Conservation (phyloP, 768 basidiomycete species). For the Cystofilobasidium bisporidii region DNA sequence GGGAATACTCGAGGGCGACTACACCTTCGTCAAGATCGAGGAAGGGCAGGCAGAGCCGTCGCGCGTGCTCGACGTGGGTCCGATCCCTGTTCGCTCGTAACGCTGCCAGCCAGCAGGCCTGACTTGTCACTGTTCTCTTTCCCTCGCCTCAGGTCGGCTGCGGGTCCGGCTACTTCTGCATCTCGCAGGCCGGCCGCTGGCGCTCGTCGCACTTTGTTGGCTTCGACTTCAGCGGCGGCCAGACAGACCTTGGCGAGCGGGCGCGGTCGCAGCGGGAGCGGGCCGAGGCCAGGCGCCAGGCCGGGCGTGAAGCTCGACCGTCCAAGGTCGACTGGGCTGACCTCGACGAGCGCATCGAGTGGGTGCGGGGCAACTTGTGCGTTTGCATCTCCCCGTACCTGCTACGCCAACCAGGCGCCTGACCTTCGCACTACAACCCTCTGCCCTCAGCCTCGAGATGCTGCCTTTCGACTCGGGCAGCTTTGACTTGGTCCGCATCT, state of each 20-base stretch:
- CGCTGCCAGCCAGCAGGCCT: not conserved
- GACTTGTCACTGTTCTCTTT: not conserved
- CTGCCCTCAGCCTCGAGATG: slow-evolving; percentile 31
- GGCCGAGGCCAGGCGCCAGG: slow-evolving; percentile 11
- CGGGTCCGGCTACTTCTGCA: slow-evolving; percentile 4
- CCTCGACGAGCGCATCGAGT: slow-evolving; percentile 32
- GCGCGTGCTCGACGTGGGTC: not conserved
- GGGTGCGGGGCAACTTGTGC: slow-evolving; percentile 38
- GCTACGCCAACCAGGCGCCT: not conserved
- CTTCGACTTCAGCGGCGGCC: slow-evolving; percentile 34
- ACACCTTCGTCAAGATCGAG: not conserved
- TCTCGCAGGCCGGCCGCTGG: slow-evolving; percentile 9
- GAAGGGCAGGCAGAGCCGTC: not conserved
- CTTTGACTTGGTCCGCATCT: slow-evolving; percentile 39
- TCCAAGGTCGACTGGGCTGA: slow-evolving; percentile 31
- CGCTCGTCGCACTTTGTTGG: slow-evolving; percentile 32
- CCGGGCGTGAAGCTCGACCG: not conserved
- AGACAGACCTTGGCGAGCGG: slow-evolving; percentile 32
- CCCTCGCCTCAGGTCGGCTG: slow-evolving; percentile 9
- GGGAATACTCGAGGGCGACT: not conserved
- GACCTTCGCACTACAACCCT: not conserved
- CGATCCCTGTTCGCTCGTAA: not conserved
- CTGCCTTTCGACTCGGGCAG: slow-evolving; percentile 38
- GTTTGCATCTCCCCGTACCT: slow-evolving; percentile 10
- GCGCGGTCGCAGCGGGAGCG: slow-evolving; percentile 27